phyloP scores from a whole-genome alignment of 1,139 yeast genomes.

The Debaryomycetaceae sp. region DNA sequence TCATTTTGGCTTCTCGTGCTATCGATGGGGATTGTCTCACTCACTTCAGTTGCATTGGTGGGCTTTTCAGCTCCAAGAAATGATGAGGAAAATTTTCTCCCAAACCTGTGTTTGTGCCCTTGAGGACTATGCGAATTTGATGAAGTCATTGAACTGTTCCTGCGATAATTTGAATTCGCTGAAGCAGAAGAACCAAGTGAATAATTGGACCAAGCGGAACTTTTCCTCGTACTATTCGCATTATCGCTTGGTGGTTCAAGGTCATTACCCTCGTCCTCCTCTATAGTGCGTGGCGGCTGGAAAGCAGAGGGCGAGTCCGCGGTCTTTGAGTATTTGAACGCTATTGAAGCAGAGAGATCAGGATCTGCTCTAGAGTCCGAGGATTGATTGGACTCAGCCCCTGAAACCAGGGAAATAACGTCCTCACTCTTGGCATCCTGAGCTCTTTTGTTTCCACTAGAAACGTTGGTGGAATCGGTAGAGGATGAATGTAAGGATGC shows the following conservation, averaged over 20 bases:
- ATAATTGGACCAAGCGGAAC: neutral
- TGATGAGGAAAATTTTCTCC: neutral
- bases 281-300: neutral
- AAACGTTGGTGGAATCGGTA: neutral
- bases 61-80: neutral
- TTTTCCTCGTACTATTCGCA: neutral
- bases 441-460: neutral
- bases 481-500: neutral
- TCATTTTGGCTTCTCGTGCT: neutral
- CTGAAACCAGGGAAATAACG: neutral
- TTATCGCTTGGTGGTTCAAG: neutral
- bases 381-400: neutral
- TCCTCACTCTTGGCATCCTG: neutral
- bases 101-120: neutral
- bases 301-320: neutral
- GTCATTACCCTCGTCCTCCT: neutral
- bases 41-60: neutral
- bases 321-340: neutral
- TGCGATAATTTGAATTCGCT: neutral
- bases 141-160: neutral
- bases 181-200: neutral
- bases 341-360: neutral
- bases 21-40: neutral
- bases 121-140: neutral
- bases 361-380: neutral